Evolutionary conservation across 2,329 filamentous ascomycete genomes (phyloP).

Genomic region (Venturia effusa): DNA sequence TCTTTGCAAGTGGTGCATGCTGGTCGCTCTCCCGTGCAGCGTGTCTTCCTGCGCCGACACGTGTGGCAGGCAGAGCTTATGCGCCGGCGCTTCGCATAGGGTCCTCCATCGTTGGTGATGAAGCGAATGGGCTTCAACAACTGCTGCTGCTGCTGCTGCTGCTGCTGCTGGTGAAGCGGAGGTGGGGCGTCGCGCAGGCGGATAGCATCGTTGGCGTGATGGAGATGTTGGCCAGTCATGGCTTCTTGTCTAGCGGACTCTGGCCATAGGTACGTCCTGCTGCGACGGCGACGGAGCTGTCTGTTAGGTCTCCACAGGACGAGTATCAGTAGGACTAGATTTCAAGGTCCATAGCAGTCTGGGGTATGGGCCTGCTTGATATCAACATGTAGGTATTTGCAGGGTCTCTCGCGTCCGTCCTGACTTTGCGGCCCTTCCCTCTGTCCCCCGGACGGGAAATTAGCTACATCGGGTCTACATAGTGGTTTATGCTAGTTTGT

Average conservation of each 20-base stretch:
- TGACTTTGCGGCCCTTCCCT: not conserved
- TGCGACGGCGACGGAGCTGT: not conserved
- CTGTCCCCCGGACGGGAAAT: not conserved
- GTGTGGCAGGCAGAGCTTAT: conserved; percentile 35
- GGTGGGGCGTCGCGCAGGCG: conserved; percentile 18
- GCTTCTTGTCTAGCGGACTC: not conserved
- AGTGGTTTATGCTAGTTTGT: not conserved
- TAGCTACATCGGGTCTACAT: not conserved
- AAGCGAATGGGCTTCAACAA: conserved; percentile 26
- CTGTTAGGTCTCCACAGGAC: not conserved
- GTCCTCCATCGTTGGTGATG: conserved; percentile 30
- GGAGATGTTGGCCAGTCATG: not conserved
- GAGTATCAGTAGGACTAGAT: not conserved
- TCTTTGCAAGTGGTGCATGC: conserved; percentile 25
- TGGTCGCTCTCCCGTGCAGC: conserved; percentile 33
- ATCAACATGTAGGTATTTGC: not conserved
- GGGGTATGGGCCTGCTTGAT: not conserved
- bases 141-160: conserved; percentile 21
- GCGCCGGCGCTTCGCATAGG: conserved; percentile 30
- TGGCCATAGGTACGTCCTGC: not conserved
- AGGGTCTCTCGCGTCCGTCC: not conserved
- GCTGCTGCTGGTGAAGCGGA: conserved; percentile 18
- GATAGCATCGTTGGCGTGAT: not conserved
- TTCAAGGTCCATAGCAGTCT: not conserved
- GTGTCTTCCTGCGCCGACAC: conserved; percentile 39